Conservation (phyloP, 1,139 yeast species). For the Spathaspora sp. region DNA sequence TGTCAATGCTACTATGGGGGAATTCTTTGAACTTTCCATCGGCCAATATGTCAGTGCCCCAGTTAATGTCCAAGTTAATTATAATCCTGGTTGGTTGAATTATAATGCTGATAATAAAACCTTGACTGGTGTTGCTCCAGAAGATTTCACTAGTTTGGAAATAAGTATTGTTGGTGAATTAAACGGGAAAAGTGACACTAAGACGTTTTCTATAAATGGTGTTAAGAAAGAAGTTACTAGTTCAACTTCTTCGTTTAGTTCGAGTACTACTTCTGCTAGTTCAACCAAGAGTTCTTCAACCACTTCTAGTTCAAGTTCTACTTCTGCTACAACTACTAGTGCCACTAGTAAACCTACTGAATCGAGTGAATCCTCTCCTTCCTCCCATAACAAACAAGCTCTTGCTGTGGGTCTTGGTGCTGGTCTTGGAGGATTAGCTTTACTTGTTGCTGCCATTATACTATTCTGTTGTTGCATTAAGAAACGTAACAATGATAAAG, state of each 20-base stretch:
- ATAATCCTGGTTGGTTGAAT: slow-evolving; percentile 57
- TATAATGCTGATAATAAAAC: slow-evolving; percentile 63
- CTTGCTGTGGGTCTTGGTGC: slow-evolving; percentile 88
- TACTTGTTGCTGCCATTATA: slow-evolving; percentile 48
- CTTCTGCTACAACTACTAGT: slow-evolving; percentile 23
- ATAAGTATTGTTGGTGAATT: slow-evolving; percentile 56
- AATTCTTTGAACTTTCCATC: slow-evolving; percentile 48
- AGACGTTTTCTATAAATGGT: slow-evolving; percentile 58
- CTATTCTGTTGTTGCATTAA: slow-evolving; percentile 60
- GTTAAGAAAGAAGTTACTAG: slow-evolving; percentile 29
- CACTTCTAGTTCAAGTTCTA: slow-evolving; percentile 13
- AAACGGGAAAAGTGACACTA: slow-evolving; percentile 30
- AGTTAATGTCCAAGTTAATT: slow-evolving; percentile 44
- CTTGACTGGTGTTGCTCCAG: slow-evolving; percentile 68
- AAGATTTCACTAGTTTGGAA: slow-evolving; percentile 46
- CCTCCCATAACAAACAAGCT: slow-evolving; percentile 25
- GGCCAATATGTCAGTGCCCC: slow-evolving; percentile 54
- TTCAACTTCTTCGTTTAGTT: slow-evolving; percentile 18
- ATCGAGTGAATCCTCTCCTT: slow-evolving; percentile 15
- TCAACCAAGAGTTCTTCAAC: slow-evolving; percentile 23
- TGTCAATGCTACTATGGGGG: slow-evolving; percentile 65
- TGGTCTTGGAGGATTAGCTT: slow-evolving; percentile 65
- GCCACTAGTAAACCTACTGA: slow-evolving; percentile 13
- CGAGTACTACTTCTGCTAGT: slow-evolving; percentile 24
- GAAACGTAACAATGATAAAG: slow-evolving; percentile 25